These are phyloP conservation scores for Alternaria solani DNA, from an alignment of 2,329 filamentous ascomycete genomes.

Conservation along the genomic window DNA sequence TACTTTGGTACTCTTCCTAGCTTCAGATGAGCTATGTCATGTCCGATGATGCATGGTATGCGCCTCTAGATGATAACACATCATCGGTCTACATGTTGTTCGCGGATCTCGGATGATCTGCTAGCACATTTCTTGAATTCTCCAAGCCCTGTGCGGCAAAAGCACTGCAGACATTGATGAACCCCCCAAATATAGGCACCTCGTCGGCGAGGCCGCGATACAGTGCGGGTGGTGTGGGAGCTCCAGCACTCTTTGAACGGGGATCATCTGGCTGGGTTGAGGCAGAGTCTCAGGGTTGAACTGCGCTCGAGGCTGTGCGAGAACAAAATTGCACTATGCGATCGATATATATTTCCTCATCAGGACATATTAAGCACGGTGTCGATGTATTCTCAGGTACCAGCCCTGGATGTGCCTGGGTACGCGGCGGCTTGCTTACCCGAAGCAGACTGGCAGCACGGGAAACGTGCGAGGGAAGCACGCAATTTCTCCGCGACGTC, in stretches of 20 bases:
- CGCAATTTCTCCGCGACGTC: constrained; percentile 36
- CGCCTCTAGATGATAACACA: neutral
- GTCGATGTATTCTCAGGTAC: neutral
- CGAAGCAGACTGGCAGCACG: constrained; percentile 18
- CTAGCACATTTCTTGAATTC: constrained; percentile 4
- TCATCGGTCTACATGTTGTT: neutral
- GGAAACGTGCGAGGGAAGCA: constrained; percentile 23
- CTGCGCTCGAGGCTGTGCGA: neutral
- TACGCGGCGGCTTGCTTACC: constrained; percentile 10
- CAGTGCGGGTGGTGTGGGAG: neutral
- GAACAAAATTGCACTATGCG: neutral
- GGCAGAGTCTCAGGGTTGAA: neutral
- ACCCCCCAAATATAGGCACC: constrained; percentile 1
- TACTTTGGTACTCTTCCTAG: constrained; percentile 1
- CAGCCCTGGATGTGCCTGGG: neutral
- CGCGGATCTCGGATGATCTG: neutral
- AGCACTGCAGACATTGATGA: neutral
- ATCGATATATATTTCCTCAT: neutral
- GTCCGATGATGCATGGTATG: neutral
- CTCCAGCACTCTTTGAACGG: neutral
- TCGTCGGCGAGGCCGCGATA: neutral
- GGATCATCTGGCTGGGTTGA: neutral
- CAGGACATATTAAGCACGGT: neutral
- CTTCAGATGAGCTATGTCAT: neutral
- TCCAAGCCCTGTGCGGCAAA: constrained; percentile 2